phyloP scores from a whole-genome alignment of 2,329 filamentous ascomycete genomes.

The Coniochaeta ligniaria region DNA sequence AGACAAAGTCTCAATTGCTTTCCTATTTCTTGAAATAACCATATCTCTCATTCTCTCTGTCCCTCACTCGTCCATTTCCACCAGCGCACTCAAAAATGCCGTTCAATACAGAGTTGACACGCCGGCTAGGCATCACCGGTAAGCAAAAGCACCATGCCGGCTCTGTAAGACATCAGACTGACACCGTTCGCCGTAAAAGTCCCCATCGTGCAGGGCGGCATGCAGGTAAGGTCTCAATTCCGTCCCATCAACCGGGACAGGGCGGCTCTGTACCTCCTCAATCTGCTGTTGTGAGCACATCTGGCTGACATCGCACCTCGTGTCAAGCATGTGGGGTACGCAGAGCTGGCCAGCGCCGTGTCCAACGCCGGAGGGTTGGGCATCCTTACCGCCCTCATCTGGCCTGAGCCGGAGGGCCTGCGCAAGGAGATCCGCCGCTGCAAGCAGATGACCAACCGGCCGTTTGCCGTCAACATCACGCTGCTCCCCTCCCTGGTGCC shows the following conservation, averaged over 20 bases:
- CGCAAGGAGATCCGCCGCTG: slow-evolving; percentile 89
- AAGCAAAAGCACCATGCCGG: slow-evolving; percentile 7
- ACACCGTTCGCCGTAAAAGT: slow-evolving; percentile 37
- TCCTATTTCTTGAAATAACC: slow-evolving; percentile 3
- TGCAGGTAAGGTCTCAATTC: slow-evolving; percentile 35
- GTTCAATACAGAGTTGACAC: slow-evolving; percentile 50
- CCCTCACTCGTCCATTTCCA: not conserved
- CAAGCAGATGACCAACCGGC: slow-evolving; percentile 67
- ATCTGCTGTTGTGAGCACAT: too few relatives aligned
- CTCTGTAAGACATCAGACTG: slow-evolving; percentile 9
- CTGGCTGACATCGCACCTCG: not conserved
- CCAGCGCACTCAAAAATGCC: slow-evolving; percentile 35
- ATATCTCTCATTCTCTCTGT: not conserved
- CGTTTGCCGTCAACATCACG: slow-evolving; percentile 93
- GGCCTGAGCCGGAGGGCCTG: slow-evolving; percentile 84
- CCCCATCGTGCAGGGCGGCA: slow-evolving; percentile 77
- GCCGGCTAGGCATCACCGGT: slow-evolving; percentile 46
- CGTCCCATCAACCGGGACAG: not conserved
- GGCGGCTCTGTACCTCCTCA: not conserved
- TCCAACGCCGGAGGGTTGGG: slow-evolving; percentile 78
- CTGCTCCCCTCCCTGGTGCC: slow-evolving; percentile 84
- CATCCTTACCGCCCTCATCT: slow-evolving; percentile 82
- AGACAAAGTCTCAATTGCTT: not conserved
- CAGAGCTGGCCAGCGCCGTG: slow-evolving; percentile 69
- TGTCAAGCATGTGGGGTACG: slow-evolving; percentile 67